phyloP scores from a whole-genome alignment of 371 early-diverging fungal genomes.

The Mucor indicus region DNA sequence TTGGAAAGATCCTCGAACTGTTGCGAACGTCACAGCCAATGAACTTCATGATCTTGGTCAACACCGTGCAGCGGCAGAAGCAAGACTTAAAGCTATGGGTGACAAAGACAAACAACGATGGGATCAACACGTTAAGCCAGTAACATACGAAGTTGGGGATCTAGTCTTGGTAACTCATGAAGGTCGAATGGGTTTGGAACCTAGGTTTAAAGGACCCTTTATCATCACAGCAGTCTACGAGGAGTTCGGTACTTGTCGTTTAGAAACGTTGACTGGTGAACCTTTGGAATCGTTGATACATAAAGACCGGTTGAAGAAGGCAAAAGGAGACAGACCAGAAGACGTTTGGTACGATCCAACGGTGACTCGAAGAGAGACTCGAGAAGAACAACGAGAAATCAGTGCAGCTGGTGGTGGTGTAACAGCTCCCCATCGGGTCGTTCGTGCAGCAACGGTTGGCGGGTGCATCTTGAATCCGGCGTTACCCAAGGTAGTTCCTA shows the following conservation, averaged over 20 bases:
- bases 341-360: constrained; percentile 1
- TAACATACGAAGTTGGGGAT: constrained; percentile 1
- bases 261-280: constrained; percentile 1
- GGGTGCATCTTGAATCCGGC: no score
- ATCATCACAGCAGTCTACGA: background rate
- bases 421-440: no score
- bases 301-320: background rate
- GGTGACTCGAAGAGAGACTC: background rate
- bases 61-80: background rate
- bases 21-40: background rate
- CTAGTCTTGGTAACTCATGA: background rate
- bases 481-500: no score
- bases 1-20: constrained; percentile 2
- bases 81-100: background rate
- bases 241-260: background rate
- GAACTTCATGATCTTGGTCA: background rate
- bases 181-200: constrained; percentile 2
- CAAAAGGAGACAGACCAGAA: background rate
- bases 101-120: constrained; percentile 2
- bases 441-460: no score
- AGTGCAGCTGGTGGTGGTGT: no score
- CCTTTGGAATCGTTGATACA: background rate
- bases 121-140: background rate
- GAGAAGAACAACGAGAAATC: no score
- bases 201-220: constrained; percentile 2